Conservation (phyloP, 2,329 filamentous ascomycete genomes). For the Drechslerella stenobrocha region DNA sequence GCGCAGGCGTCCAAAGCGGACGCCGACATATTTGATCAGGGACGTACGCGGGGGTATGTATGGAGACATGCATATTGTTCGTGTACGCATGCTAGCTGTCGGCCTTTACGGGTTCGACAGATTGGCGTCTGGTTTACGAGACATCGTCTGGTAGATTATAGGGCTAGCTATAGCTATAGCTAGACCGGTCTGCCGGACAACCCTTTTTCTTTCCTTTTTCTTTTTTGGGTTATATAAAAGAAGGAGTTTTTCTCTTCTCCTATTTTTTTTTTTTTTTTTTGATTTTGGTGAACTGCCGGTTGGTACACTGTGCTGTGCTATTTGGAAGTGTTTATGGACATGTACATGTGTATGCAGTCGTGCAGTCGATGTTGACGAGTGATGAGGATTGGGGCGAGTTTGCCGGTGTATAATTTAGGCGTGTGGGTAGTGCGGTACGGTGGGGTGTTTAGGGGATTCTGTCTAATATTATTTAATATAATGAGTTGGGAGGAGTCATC, state of each 20-base stretch:
- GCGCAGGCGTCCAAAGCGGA: no score
- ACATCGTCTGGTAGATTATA: not conserved
- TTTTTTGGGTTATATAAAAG: no score
- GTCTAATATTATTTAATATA: no score
- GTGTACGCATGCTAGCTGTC: not conserved
- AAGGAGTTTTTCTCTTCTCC: conserved; percentile 7
- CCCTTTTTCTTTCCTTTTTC: not conserved
- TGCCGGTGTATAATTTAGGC: no score
- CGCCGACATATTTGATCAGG: not conserved
- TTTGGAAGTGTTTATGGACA: not conserved
- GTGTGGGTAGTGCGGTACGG: no score
- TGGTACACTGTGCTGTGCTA: not conserved
- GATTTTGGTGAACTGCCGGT: not conserved
- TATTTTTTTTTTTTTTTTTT: conserved; percentile 1
- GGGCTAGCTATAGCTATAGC: no score
- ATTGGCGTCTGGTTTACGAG: conserved; percentile 8
- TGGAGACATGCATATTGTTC: not conserved
- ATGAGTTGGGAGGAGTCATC: no score
- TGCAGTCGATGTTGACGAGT: no score
- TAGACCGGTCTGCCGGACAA: not conserved
- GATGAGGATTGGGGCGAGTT: no score
- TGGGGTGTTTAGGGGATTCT: no score
- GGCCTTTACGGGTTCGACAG: not conserved
- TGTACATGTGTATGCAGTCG: no score
- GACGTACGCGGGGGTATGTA: not conserved